phyloP scores from a whole-genome alignment of 2,329 filamentous ascomycete species.

The Botrytis fabae region DNA sequence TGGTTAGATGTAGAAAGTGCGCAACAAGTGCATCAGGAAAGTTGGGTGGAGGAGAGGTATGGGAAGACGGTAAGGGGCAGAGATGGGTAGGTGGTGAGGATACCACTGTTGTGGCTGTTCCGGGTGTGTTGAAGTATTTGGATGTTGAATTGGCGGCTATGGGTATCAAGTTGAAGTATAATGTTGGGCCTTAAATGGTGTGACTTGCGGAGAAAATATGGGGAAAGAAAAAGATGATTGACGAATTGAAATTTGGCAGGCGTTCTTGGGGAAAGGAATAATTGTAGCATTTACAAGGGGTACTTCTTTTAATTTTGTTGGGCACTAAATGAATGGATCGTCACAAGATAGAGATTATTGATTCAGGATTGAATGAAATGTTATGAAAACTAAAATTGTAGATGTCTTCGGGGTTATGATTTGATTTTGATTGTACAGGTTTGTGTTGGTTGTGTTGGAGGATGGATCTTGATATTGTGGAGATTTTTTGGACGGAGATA shows the following conservation, averaged over 20 bases:
- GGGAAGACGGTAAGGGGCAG: constrained; percentile 87
- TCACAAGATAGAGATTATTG: neutral
- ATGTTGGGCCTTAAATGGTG: constrained; percentile 53
- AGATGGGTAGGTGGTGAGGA: constrained; percentile 87
- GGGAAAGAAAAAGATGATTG: constrained; percentile 5
- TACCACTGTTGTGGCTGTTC: constrained; percentile 88
- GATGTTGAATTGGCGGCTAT: constrained; percentile 96
- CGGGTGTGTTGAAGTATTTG: constrained; percentile 86
- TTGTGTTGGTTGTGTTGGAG: neutral
- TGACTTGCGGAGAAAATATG: neutral
- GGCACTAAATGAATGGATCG: neutral
- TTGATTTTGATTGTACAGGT: neutral
- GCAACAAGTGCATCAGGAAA: constrained; percentile 49
- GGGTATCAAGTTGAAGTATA: constrained; percentile 94
- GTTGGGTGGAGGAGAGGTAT: constrained; percentile 67
- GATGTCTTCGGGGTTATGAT: neutral
- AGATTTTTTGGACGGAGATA: neutral
- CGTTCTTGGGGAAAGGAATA: constrained; percentile 24
- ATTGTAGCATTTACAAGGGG: constrained; percentile 30
- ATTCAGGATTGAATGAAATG: constrained; percentile 4
- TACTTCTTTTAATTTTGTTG: constrained; percentile 17
- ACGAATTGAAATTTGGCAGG: constrained; percentile 19
- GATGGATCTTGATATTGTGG: neutral
- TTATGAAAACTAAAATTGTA: neutral
- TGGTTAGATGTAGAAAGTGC: constrained; percentile 78